Evolutionary conservation across 345 rosid species (phyloP).

Genomic region (Punica granatum): DNA sequence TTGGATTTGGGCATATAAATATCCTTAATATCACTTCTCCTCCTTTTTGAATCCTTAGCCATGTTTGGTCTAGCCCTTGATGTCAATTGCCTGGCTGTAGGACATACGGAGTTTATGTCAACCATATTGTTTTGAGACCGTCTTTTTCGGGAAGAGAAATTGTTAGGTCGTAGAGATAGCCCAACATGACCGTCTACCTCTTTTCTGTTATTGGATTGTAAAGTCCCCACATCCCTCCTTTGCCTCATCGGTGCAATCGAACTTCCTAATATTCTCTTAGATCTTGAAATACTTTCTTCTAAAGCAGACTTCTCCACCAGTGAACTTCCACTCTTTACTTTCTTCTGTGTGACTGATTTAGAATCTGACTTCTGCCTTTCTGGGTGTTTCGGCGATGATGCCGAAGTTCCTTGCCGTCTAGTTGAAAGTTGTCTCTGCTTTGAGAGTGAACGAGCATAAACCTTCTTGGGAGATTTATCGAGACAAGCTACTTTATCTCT

Average conservation of each 20-base stretch:
- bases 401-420: slow-evolving; percentile 11
- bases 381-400: slow-evolving; percentile 10
- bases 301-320: slow-evolving; percentile 5
- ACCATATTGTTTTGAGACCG: neutral
- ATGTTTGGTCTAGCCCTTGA: neutral
- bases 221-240: slow-evolving; percentile 14
- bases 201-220: neutral
- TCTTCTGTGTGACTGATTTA: slow-evolving; percentile 10
- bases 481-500: slow-evolving; percentile 1
- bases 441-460: slow-evolving; percentile 15
- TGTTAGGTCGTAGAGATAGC: neutral
- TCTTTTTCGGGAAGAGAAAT: neutral
- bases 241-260: slow-evolving; percentile 7
- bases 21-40: slow-evolving; percentile 9
- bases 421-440: slow-evolving; percentile 14
- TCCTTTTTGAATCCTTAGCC: neutral
- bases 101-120: neutral
- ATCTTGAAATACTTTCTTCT: neutral
- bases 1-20: slow-evolving; percentile 5
- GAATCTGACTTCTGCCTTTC: slow-evolving; percentile 12
- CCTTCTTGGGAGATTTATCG: neutral
- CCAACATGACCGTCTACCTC: neutral
- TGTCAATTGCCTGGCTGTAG: neutral
- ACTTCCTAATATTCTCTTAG: slow-evolving; percentile 3
- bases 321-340: slow-evolving; percentile 12